These are phyloP conservation scores for Salix koriyanagi DNA, from an alignment of 345 rosid species.

Conservation along the genomic window DNA sequence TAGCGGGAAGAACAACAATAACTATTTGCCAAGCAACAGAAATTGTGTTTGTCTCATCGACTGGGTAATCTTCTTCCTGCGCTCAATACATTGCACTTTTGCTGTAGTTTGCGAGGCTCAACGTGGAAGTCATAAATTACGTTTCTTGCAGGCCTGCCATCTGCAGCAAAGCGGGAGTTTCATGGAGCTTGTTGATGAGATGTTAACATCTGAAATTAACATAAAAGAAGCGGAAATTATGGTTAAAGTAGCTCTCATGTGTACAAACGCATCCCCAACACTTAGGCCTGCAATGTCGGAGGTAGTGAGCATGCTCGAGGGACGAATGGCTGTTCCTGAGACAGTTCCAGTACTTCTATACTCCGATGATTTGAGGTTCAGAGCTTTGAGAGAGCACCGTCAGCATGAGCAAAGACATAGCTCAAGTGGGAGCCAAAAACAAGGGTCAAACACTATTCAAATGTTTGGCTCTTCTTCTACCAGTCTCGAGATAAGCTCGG, in stretches of 20 bases:
- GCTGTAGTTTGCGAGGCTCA: neutral
- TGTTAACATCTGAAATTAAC: neutral
- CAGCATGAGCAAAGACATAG: slow-evolving; percentile 22
- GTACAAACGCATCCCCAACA: slow-evolving; percentile 24
- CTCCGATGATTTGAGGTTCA: slow-evolving; percentile 24
- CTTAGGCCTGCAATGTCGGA: slow-evolving; percentile 29
- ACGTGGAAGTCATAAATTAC: neutral
- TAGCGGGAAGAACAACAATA: slow-evolving; percentile 21
- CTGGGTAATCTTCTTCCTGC: slow-evolving; percentile 17
- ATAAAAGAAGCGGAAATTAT: slow-evolving; percentile 21
- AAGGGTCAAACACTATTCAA: slow-evolving; percentile 21
- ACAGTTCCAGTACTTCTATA: slow-evolving; percentile 1
- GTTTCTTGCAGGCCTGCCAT: slow-evolving; percentile 15
- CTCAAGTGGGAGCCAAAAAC: slow-evolving; percentile 30
- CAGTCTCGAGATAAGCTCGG: neutral
- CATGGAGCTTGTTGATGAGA: slow-evolving; percentile 21
- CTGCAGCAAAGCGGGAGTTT: slow-evolving; percentile 20
- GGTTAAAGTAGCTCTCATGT: slow-evolving; percentile 23
- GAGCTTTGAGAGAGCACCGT: slow-evolving; percentile 40
- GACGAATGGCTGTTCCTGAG: slow-evolving; percentile 12
- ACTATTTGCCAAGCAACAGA: slow-evolving; percentile 12
- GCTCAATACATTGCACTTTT: neutral
- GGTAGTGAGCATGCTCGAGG: slow-evolving; percentile 27
- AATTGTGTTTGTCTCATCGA: slow-evolving; percentile 27
- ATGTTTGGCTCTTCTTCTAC: slow-evolving; percentile 20